phyloP scores from a whole-genome alignment of 495 filamentous ascomycete species.

The Neurospora sp. region DNA sequence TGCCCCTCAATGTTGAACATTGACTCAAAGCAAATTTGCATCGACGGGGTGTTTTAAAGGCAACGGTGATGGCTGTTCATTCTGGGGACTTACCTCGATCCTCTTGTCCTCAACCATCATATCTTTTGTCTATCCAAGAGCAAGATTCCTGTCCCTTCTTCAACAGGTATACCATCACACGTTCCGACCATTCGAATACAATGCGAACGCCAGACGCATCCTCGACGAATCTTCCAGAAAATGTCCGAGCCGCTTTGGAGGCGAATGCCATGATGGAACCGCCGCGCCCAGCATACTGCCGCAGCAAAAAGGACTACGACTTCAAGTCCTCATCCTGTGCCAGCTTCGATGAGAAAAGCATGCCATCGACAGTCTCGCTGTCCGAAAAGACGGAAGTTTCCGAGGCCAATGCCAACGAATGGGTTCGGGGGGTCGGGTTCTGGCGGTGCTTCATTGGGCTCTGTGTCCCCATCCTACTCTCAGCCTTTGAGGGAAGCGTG shows the following conservation, averaged over 20 bases:
- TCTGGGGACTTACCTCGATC: neutral
- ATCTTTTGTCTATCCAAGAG: neutral
- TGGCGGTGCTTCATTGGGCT: slow-evolving; percentile 32
- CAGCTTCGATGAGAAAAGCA: neutral
- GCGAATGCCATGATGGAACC: neutral
- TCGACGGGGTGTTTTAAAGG: neutral
- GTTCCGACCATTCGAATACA: neutral
- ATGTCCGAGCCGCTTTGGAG: neutral
- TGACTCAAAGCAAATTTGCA: neutral
- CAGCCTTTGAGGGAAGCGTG: slow-evolving; percentile 42
- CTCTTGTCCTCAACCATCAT: neutral
- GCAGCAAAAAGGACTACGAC: neutral
- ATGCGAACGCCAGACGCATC: neutral
- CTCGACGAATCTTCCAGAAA: neutral
- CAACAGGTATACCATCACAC: neutral
- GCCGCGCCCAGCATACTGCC: neutral
- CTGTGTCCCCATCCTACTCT: slow-evolving; percentile 27
- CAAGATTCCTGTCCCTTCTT: neutral
- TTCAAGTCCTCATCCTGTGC: neutral
- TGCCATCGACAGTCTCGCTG: neutral
- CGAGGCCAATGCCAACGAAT: slow-evolving; percentile 4
- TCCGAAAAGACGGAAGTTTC: slow-evolving; percentile 4
- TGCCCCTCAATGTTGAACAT: neutral
- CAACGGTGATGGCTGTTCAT: neutral
- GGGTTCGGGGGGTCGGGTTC: slow-evolving; percentile 23